phyloP scores from a whole-genome alignment of 495 filamentous ascomycete genomes.

The Aspergillus biplanus region DNA sequence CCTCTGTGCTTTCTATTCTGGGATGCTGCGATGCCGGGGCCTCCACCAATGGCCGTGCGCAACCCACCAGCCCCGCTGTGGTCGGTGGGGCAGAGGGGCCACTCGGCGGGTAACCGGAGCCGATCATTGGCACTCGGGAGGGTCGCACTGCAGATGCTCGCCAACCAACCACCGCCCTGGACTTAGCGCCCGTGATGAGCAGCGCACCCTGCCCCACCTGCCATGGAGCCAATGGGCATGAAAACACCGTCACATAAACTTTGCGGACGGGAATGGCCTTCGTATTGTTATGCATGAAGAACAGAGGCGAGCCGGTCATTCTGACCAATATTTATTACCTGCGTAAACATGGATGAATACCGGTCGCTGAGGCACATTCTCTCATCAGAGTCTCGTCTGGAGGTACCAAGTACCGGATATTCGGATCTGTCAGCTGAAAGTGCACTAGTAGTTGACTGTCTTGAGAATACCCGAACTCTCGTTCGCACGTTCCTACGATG shows the following conservation, averaged over 20 bases:
- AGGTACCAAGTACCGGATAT: too few relatives aligned
- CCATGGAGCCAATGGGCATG: not conserved
- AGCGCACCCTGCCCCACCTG: not conserved
- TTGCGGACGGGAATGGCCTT: constrained; percentile 3
- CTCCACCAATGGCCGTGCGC: constrained; percentile 1
- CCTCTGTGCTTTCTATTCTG: constrained; percentile 9
- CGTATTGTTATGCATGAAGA: not conserved
- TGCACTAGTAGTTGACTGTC: too few relatives aligned
- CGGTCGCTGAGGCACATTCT: too few relatives aligned
- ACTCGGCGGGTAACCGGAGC: constrained; percentile 1
- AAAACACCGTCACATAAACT: constrained; percentile 7
- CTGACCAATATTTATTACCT: too few relatives aligned
- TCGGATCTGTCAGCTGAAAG: too few relatives aligned
- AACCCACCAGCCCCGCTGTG: constrained; percentile 8
- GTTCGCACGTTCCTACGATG: too few relatives aligned
- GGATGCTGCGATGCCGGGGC: not conserved
- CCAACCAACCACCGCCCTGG: constrained; percentile 7
- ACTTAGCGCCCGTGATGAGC: constrained; percentile 22
- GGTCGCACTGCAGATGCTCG: constrained; percentile 9
- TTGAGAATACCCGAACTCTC: too few relatives aligned
- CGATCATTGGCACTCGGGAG: constrained; percentile 1
- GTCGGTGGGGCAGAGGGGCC: not conserved
- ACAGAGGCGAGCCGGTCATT: too few relatives aligned
- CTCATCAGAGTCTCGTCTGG: too few relatives aligned
- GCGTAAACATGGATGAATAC: too few relatives aligned